phyloP scores from a whole-genome alignment of 2,329 filamentous ascomycete species.

The Didymella glomerata region DNA sequence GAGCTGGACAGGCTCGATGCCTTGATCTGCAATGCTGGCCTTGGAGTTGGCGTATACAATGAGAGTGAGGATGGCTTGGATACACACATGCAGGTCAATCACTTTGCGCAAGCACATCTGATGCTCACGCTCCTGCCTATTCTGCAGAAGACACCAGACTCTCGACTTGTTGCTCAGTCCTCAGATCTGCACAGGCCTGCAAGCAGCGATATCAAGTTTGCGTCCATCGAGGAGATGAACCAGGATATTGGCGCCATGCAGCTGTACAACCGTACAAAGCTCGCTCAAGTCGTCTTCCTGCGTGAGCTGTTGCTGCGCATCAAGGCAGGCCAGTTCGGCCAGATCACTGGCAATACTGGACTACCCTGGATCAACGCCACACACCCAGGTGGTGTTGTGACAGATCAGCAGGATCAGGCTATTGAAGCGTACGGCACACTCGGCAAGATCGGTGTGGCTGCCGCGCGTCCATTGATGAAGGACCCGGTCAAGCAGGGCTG shows the following conservation, averaged over 20 bases:
- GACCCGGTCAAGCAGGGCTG: slow-evolving; percentile 60
- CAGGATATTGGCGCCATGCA: slow-evolving; percentile 58
- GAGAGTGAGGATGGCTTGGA: slow-evolving; percentile 62
- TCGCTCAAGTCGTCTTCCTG: slow-evolving; percentile 59
- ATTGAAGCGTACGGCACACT: slow-evolving; percentile 60
- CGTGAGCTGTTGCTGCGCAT: slow-evolving; percentile 53
- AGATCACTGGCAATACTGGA: slow-evolving; percentile 44
- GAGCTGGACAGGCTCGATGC: slow-evolving; percentile 57
- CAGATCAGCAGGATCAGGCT: slow-evolving; percentile 60
- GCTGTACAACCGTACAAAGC: slow-evolving; percentile 61
- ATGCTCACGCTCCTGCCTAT: slow-evolving; percentile 57
- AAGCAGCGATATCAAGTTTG: slow-evolving; percentile 53
- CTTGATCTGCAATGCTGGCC: slow-evolving; percentile 60
- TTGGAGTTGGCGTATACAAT: slow-evolving; percentile 60
- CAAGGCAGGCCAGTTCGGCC: slow-evolving; percentile 40
- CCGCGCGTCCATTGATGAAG: slow-evolving; percentile 59
- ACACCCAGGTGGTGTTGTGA: slow-evolving; percentile 60
- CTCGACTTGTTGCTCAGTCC: slow-evolving; percentile 59
- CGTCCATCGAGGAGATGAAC: slow-evolving; percentile 59
- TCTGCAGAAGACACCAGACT: slow-evolving; percentile 56
- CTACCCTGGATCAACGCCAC: slow-evolving; percentile 60
- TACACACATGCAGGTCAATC: slow-evolving; percentile 61
- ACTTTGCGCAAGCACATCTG: slow-evolving; percentile 61
- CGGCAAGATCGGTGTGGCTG: slow-evolving; percentile 57
- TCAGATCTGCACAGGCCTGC: slow-evolving; percentile 59